Evolutionary conservation across 148 eudicot species (phyloP), one percentile per base, ranked within the genome.

Genomic region (Cornus suecica): DNA sequence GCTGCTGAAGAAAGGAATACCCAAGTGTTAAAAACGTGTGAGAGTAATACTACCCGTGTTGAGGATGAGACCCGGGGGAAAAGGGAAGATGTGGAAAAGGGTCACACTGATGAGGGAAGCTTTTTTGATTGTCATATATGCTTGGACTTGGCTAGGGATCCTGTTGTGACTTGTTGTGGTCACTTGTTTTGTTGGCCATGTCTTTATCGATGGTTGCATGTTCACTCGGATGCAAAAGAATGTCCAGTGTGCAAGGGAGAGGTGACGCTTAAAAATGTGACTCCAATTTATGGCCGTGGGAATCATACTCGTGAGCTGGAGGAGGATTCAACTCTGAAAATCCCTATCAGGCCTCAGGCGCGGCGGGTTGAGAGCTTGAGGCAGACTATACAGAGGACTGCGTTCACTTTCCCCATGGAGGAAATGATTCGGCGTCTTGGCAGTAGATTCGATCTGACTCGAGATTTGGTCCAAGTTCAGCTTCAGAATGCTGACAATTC

Each of bases 181-280:
- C 98, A 93, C 83, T 84, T 93, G 78, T 93, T 93, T 82, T 93
- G 98, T 75, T 93, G 98, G 98, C 82, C 94, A 2, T 93, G 98
- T 66, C 86, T 93, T 48, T 93, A 91, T 84, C 86, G 87, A 24
- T 93, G 93, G 96, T 29, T 89, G 56, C 83, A 89, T 77, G 77
- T 85, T 77, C 87, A 93, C 68, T 91, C 96, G 0, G 86, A 81
- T 29, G 94, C 98, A 10, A 93, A 88, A 77, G 96, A 93, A 70
- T 93, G 98, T 58, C 98, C 98, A 0, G 95, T 91, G 45, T 93
- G 98, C 73, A 93, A 93, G 76, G 98, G 98, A 13, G 98, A 93
- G 75, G 96, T 93, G 26, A 84, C 89, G 0, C 70, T 78, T 45
- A 89, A 89, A 81, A 91, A 77, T 67, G 82, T 91, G 13, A 93